phyloP scores from a whole-genome alignment of 202 grass and related monocot species.

The Schoenoplectus tabernaemontani region DNA sequence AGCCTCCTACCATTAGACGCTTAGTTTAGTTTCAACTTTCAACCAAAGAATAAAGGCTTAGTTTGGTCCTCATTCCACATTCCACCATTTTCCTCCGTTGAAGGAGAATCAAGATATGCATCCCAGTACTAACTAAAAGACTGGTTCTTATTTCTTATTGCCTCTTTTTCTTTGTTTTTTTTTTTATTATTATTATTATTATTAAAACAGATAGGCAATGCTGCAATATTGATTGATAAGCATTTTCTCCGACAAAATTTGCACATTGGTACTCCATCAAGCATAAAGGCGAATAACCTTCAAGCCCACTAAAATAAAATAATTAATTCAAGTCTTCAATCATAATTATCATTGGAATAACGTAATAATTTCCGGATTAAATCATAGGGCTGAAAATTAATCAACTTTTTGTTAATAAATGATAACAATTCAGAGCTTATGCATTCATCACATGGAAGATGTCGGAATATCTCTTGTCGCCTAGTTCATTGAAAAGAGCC shows the following conservation, averaged over 20 bases:
- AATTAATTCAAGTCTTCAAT: background rate
- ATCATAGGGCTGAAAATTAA: too few species aligned
- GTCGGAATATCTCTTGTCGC: too few species aligned
- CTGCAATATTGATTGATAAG: background rate
- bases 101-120: conserved; percentile 18
- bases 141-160: too few species aligned
- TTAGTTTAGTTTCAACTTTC: conserved; percentile 14
- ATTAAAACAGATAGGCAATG: background rate
- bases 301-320: background rate
- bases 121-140: too few species aligned
- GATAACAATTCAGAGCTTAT: too few species aligned
- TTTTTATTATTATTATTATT: too few species aligned
- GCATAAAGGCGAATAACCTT: background rate
- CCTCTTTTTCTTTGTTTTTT: background rate
- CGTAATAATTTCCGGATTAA: too few species aligned
- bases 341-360: too few species aligned
- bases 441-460: too few species aligned
- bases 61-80: conserved; percentile 12
- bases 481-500: too few species aligned
- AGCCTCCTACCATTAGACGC: background rate
- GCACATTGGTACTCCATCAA: background rate
- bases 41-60: conserved; percentile 17
- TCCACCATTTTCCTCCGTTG: conserved; percentile 11
- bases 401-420: too few species aligned
- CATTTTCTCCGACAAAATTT: background rate